Conservation (phyloP, 2,329 filamentous ascomycete species). For the Esteya vermicola region DNA sequence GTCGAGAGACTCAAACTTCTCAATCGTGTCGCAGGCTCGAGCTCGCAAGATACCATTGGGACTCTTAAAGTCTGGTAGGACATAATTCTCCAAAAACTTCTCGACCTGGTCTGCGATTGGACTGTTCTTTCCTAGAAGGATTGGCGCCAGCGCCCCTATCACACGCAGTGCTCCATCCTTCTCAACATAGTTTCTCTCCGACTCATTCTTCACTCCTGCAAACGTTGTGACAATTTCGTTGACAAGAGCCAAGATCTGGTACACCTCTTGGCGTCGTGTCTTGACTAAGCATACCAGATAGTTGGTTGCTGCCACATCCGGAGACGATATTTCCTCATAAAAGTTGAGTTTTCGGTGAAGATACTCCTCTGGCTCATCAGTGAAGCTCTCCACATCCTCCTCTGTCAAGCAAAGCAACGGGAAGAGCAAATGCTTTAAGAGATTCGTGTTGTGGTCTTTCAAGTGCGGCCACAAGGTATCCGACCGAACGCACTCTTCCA, state of each 20-base stretch:
- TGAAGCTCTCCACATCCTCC: conserved; percentile 87
- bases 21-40: conserved; percentile 88
- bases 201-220: conserved; percentile 72
- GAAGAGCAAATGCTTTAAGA: conserved; percentile 91
- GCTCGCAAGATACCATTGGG: conserved; percentile 84
- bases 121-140: conserved; percentile 95
- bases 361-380: conserved; percentile 90
- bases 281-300: conserved; percentile 94
- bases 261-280: conserved; percentile 87
- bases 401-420: conserved; percentile 84
- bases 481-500: conserved; percentile 94
- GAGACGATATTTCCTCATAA: conserved; percentile 91
- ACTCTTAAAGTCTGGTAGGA: conserved; percentile 95
- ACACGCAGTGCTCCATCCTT: conserved; percentile 95
- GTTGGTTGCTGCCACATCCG: conserved; percentile 90
- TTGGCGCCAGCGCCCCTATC: conserved; percentile 88
- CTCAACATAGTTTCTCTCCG: conserved; percentile 64
- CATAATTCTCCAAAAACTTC: conserved; percentile 95
- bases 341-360: conserved; percentile 95
- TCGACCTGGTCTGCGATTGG: conserved; percentile 96
- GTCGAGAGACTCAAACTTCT: conserved; percentile 94
- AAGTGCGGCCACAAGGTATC: conserved; percentile 95
- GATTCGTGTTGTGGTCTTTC: conserved; percentile 82
- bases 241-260: conserved; percentile 85
- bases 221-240: conserved; percentile 92